These are phyloP conservation scores for Dactylorhiza incarnata DNA, from an alignment of 106 monocot species.

Conservation along the genomic window DNA sequence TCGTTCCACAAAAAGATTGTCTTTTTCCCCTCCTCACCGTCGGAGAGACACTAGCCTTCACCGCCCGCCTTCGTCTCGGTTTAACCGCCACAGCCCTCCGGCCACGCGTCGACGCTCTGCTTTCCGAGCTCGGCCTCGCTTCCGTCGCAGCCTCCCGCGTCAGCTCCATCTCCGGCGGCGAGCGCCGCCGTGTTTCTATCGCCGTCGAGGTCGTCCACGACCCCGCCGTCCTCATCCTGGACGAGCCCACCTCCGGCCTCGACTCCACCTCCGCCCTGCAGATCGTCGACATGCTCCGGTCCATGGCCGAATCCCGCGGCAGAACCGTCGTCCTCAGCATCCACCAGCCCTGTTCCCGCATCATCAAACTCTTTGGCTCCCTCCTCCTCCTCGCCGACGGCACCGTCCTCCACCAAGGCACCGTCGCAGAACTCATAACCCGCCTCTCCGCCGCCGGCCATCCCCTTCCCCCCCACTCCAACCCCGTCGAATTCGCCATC, in stretches of 20 bases:
- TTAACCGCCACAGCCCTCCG: constrained; percentile 1
- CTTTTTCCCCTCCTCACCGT: constrained; percentile 92
- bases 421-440: constrained; percentile 37
- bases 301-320: constrained; percentile 65
- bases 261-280: constrained; percentile 73
- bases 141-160: constrained; percentile 38
- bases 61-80: constrained; percentile 51
- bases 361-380: constrained; percentile 59
- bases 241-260: constrained; percentile 94
- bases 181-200: constrained; percentile 71
- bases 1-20: constrained; percentile 60
- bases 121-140: constrained; percentile 54
- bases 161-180: constrained; percentile 74
- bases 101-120: constrained; percentile 31
- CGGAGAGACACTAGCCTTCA: constrained; percentile 64
- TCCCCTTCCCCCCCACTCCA: constrained; percentile 41
- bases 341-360: constrained; percentile 79
- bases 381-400: constrained; percentile 69
- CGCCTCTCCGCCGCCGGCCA: constrained; percentile 35
- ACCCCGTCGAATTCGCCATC: constrained; percentile 76
- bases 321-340: constrained; percentile 78
- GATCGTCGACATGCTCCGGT: constrained; percentile 51
- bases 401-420: constrained; percentile 58
- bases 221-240: constrained; percentile 69
- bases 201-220: constrained; percentile 72